phyloP scores from a whole-genome alignment of 2,329 filamentous ascomycete genomes.

The Penicillium sp. region DNA sequence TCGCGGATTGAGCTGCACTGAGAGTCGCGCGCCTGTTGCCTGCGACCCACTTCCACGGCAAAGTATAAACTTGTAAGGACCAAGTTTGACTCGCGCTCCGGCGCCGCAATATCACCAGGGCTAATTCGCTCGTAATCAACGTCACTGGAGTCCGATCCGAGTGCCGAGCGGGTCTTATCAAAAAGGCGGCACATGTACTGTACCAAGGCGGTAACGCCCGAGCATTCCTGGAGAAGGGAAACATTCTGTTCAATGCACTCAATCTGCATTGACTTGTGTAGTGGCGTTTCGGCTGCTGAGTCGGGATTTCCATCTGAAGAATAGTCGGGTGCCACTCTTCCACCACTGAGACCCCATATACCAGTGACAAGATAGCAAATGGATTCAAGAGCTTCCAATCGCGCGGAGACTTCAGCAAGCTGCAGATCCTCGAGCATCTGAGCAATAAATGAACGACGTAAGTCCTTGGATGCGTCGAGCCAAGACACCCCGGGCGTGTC shows the following conservation, averaged over 20 bases:
- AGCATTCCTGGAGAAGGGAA: conserved; percentile 36
- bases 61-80: conserved; percentile 45
- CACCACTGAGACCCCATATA: conserved; percentile 67
- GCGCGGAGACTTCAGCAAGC: conserved; percentile 38
- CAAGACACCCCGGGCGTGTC: conserved; percentile 55
- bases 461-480: conserved; percentile 61
- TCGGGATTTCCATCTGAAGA: conserved; percentile 34
- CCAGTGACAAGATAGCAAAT: conserved; percentile 60
- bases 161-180: conserved; percentile 33
- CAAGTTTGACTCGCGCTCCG: conserved; percentile 42
- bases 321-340: conserved; percentile 36
- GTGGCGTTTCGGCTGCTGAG: conserved; percentile 41
- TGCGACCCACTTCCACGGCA: conserved; percentile 41
- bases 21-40: conserved; percentile 30
- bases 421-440: conserved; percentile 38
- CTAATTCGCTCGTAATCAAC: conserved; percentile 32
- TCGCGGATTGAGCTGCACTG: conserved; percentile 26
- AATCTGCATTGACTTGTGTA: conserved; percentile 49
- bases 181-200: conserved; percentile 39
- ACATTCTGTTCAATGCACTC: conserved; percentile 47
- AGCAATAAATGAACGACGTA: conserved; percentile 41
- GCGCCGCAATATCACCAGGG: conserved; percentile 35
- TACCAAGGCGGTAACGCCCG: conserved; percentile 37
- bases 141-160: conserved; percentile 24
- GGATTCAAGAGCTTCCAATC: conserved; percentile 47